These are phyloP conservation scores for Meredithiella fracta DNA, from an alignment of 2,329 filamentous ascomycete genomes.

Conservation along the genomic window DNA sequence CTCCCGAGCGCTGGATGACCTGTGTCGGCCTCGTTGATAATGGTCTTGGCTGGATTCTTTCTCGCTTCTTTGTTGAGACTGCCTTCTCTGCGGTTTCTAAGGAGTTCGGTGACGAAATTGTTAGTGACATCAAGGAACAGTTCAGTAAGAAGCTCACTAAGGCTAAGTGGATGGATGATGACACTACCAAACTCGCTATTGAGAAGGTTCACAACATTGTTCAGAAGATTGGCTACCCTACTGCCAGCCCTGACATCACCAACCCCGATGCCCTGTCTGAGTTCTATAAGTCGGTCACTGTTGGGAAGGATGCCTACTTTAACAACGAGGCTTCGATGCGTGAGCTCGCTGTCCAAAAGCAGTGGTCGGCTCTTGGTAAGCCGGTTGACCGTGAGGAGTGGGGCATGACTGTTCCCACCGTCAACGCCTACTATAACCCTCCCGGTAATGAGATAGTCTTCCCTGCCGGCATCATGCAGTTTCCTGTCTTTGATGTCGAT, in stretches of 20 bases:
- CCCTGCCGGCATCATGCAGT: conserved; percentile 53
- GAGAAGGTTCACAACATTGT: conserved; percentile 50
- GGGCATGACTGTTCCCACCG: conserved; percentile 41
- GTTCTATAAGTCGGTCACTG: conserved; percentile 38
- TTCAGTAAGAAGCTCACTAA: conserved; percentile 43
- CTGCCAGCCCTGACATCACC: conserved; percentile 43
- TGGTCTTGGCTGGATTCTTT: conserved; percentile 49
- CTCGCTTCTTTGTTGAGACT: conserved; percentile 53
- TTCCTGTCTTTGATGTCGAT: conserved; percentile 45
- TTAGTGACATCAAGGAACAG: conserved; percentile 51
- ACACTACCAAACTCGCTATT: conserved; percentile 41
- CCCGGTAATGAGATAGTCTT: conserved; percentile 53
- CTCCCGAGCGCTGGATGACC: conserved; percentile 48
- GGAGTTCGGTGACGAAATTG: conserved; percentile 48
- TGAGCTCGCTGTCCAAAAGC: conserved; percentile 29
- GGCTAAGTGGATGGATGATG: conserved; percentile 48
- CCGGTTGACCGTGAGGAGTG: conserved; percentile 45
- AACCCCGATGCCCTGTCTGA: conserved; percentile 36
- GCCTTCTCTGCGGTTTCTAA: conserved; percentile 52
- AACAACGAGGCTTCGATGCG: conserved; percentile 37
- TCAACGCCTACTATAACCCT: conserved; percentile 52
- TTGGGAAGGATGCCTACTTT: conserved; percentile 38
- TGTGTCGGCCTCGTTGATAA: conserved; percentile 42
- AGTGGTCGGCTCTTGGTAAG: conserved; percentile 43
- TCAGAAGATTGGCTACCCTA: conserved; percentile 53